Evolutionary conservation across 208 protist species (phyloP).

Genomic region (Leishmania braziliensis): DNA sequence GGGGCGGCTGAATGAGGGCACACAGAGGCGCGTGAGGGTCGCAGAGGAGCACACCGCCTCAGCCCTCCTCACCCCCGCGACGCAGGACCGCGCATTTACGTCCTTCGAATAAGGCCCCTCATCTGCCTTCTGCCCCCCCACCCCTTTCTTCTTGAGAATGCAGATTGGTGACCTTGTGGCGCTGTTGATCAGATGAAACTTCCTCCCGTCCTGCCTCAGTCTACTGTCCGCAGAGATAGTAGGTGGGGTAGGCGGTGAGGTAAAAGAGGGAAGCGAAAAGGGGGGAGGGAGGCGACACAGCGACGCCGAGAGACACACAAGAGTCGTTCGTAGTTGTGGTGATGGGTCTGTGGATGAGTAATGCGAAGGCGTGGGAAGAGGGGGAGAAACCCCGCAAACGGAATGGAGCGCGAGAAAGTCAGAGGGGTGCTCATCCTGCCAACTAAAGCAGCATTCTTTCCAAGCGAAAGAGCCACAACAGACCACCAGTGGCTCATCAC

Average conservation of each 20-base stretch:
- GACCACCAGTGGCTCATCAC: neutral
- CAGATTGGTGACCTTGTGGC: neutral
- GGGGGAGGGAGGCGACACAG: too few relatives aligned
- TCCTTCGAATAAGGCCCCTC: neutral
- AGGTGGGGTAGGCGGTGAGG: neutral
- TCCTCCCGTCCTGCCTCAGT: neutral
- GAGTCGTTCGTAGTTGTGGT: neutral
- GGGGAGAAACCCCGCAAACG: neutral
- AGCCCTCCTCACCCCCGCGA: neutral
- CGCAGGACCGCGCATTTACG: neutral
- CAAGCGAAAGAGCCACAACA: neutral
- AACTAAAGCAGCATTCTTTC: neutral
- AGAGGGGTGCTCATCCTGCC: neutral
- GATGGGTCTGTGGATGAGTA: neutral
- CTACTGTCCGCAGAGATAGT: neutral
- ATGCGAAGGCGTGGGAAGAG: neutral
- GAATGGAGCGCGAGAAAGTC: neutral
- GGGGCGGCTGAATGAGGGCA: neutral
- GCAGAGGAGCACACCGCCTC: neutral
- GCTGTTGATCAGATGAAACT: neutral
- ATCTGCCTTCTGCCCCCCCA: neutral
- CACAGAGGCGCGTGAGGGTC: neutral
- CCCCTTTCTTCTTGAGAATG: neutral
- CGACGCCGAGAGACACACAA: neutral
- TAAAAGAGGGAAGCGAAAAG: neutral